phyloP scores from a whole-genome alignment of 495 filamentous ascomycete species.

The Tetracladium marchalianum region DNA sequence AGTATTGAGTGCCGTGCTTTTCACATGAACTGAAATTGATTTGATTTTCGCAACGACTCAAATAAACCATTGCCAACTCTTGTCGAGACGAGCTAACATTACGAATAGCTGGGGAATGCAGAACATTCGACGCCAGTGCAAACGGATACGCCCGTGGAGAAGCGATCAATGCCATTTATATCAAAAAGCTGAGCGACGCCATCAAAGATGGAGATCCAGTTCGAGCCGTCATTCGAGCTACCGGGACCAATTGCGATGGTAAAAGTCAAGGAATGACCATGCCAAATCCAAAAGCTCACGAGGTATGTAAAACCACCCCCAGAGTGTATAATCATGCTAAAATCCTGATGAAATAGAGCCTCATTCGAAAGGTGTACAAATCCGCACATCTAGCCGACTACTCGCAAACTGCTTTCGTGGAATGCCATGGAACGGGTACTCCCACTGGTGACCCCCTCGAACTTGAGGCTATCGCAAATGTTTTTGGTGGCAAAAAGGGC shows the following conservation, averaged over 20 bases:
- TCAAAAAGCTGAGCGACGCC: constrained; percentile 52
- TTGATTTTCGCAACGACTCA: no score
- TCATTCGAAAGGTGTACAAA: constrained; percentile 44
- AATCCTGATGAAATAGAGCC: neutral
- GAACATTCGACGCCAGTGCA: constrained; percentile 50
- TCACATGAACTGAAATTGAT: no score
- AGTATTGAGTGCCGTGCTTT: no score
- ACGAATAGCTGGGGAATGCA: constrained; percentile 30
- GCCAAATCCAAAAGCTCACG: constrained; percentile 48
- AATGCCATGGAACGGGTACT: constrained; percentile 25
- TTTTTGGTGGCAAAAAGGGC: constrained; percentile 24
- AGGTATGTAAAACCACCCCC: constrained; percentile 7
- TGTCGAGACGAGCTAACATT: constrained; percentile 13
- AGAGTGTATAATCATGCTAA: no score
- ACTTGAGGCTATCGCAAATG: constrained; percentile 39
- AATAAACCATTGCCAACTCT: no score
- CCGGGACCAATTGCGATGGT: constrained; percentile 51
- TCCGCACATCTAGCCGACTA: constrained; percentile 22
- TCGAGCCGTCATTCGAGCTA: constrained; percentile 47
- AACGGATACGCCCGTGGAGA: constrained; percentile 60
- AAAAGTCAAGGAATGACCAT: constrained; percentile 46
- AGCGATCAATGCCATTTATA: constrained; percentile 42
- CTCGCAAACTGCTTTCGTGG: neutral
- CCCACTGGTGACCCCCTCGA: constrained; percentile 51
- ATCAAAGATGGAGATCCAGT: constrained; percentile 45